These are phyloP conservation scores for Anthracocystis panici-leucophaei DNA, from an alignment of 1,284 basidiomycete species.

Conservation along the genomic window DNA sequence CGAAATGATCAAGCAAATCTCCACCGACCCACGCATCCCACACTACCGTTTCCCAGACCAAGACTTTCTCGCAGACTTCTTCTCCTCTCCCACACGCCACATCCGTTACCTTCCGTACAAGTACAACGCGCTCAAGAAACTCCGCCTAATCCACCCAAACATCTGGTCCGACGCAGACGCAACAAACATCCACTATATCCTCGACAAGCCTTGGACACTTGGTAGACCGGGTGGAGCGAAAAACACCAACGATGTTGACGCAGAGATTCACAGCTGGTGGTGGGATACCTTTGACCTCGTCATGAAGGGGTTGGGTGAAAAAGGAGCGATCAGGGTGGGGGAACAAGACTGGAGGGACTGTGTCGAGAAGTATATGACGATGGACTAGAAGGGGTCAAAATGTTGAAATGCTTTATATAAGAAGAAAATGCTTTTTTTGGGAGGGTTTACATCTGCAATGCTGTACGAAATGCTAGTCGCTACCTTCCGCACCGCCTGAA, in stretches of 20 bases:
- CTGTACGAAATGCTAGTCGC: not conserved
- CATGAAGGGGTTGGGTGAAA: not conserved
- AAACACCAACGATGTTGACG: constrained; percentile 32
- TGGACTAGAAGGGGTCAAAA: constrained; percentile 4
- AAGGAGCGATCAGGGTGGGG: not conserved
- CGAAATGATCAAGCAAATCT: constrained; percentile 76
- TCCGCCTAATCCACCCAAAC: constrained; percentile 77
- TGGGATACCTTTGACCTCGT: constrained; percentile 53
- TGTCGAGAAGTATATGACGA: constrained; percentile 42
- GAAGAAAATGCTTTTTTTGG: not conserved
- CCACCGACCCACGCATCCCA: constrained; percentile 78
- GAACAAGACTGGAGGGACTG: constrained; percentile 32
- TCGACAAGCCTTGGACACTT: constrained; percentile 62
- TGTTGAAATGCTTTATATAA: not conserved
- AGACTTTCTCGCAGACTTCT: constrained; percentile 85
- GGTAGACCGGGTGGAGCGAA: constrained; percentile 30
- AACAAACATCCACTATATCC: constrained; percentile 66
- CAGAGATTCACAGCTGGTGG: constrained; percentile 59
- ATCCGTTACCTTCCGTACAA: constrained; percentile 81
- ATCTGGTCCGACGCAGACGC: constrained; percentile 84
- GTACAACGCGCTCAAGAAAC: constrained; percentile 87
- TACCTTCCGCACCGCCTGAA: not conserved
- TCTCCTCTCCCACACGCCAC: constrained; percentile 70
- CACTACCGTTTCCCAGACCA: constrained; percentile 90
- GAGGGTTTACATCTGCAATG: not conserved